phyloP scores from a whole-genome alignment of 129 eudicot genomes.

The Apium graveolens region DNA sequence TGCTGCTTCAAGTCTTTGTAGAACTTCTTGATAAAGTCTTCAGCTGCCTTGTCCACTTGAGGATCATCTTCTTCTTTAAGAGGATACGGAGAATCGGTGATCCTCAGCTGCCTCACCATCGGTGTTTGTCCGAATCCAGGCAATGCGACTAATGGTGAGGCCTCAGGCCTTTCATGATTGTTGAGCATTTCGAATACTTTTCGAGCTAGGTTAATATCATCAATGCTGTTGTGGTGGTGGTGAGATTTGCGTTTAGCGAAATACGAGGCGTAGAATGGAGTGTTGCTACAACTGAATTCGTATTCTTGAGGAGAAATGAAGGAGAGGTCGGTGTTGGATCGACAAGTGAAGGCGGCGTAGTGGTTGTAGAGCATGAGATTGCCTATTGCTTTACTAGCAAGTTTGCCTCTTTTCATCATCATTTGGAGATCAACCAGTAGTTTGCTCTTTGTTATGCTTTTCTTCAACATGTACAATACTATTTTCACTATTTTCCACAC shows the following conservation, averaged over 20 bases:
- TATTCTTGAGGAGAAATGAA: constrained; percentile 12
- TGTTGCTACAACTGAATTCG: constrained; percentile 37
- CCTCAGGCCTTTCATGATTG: constrained; percentile 6
- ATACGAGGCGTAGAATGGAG: constrained; percentile 18
- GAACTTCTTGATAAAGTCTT: constrained; percentile 26
- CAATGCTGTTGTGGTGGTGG: not conserved
- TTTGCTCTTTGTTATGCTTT: constrained; percentile 24
- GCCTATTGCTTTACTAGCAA: constrained; percentile 24
- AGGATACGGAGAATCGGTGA: constrained; percentile 32
- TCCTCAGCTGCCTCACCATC: constrained; percentile 20
- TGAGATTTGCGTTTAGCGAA: constrained; percentile 14
- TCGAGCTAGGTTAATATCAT: constrained; percentile 18
- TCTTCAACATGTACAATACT: constrained; percentile 19
- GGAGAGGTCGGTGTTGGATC: constrained; percentile 15
- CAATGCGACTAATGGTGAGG: constrained; percentile 15
- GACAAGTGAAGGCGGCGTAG: constrained; percentile 19
- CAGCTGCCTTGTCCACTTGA: constrained; percentile 28
- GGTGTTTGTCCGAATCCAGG: constrained; percentile 27
- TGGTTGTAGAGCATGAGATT: constrained; percentile 22
- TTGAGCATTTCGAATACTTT: constrained; percentile 30
- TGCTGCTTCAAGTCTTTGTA: constrained; percentile 24
- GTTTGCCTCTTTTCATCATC: constrained; percentile 19
- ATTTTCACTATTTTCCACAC: constrained; percentile 19
- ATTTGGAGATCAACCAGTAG: constrained; percentile 17
- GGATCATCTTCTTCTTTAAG: constrained; percentile 18